Base-by-base conservation (phyloP, 1,284 basidiomycete genomes). In the Lentinula novae-zelandiae region DNA sequence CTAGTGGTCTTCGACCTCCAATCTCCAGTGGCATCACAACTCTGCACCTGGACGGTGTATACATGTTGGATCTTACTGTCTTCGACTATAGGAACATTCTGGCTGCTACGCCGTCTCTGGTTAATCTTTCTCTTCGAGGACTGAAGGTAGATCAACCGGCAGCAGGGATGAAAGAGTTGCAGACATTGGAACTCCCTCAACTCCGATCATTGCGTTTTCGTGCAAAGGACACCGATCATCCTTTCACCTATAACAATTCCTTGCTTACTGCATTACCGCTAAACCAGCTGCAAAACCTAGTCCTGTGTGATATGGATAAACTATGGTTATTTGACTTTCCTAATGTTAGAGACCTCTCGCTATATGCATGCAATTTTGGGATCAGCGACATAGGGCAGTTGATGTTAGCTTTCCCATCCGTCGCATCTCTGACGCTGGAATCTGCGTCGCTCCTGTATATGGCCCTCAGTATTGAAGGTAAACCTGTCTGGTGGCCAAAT, bases 31-130 rank as follows among this genome's bases (percentile, higher is more conserved):
- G 65, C 5, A 67, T 77, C 38, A 72, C 71, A 15, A 78, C 75
- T 10, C 70, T 80, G 13, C 75, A 78, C 60, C 66, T 80, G 27
- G 76, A 78, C 50, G 76, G 77, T 2, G 73, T 72, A 66, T 67
- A 72, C 5, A 71, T 72, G 53, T 69, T 72, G 57, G 67, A 69
- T 59, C 68, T 77, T 67, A 70, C 69, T 40, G 64, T 70, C 33
- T 61, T 65, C 10, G 73, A 75, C 60, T 73, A 77, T 57, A 71
- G 68, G 48, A 61, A 66, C 6, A 63, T 78, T 52, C 64, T 79
- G 17, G 64, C 67, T 12, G 61, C 68, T 12, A 60, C 75, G 12
- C 73, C 74, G 2, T 67, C 61, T 10, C 70, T 80, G 22, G 61
- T 70, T 57, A 76, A 78, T 59, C 70, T 81, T 5, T 80, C 79